Evolutionary conservation across 2,329 filamentous ascomycete species (phyloP).

Genomic region (Botrytis medusae): DNA sequence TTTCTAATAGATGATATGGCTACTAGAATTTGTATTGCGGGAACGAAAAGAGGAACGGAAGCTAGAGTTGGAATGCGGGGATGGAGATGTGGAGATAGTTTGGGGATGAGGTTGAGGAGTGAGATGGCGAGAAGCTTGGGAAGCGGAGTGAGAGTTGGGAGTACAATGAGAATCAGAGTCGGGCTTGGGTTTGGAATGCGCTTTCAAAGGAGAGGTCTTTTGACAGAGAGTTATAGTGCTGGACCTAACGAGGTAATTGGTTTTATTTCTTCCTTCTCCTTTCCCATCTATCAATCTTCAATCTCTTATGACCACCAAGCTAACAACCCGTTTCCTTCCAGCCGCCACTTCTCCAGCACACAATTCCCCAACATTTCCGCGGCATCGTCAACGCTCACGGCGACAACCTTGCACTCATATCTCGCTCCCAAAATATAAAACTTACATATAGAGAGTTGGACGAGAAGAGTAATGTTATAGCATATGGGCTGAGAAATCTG

Average conservation of each 20-base stretch:
- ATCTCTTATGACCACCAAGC: neutral
- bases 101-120: neutral
- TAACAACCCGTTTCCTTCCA: constrained; percentile 39
- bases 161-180: neutral
- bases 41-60: neutral
- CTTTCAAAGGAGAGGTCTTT: constrained; percentile 32
- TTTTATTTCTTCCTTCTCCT: constrained; percentile 20
- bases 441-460: constrained; percentile 74
- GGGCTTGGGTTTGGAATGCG: neutral
- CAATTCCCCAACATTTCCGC: constrained; percentile 71
- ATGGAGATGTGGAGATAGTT: neutral
- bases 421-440: constrained; percentile 50
- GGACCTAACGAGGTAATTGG: constrained; percentile 41
- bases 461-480: constrained; percentile 71
- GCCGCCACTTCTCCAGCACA: constrained; percentile 66
- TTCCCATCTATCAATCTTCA: neutral
- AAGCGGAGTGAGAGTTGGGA: neutral
- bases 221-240: constrained; percentile 39
- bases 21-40: neutral
- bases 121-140: constrained; percentile 1
- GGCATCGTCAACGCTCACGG: constrained; percentile 63
- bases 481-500: constrained; percentile 64
- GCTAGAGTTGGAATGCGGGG: neutral
- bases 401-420: constrained; percentile 60
- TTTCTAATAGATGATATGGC: neutral